Conservation (phyloP, 2,329 filamentous ascomycete genomes). For the Sclerotinia sclerotiorum region DNA sequence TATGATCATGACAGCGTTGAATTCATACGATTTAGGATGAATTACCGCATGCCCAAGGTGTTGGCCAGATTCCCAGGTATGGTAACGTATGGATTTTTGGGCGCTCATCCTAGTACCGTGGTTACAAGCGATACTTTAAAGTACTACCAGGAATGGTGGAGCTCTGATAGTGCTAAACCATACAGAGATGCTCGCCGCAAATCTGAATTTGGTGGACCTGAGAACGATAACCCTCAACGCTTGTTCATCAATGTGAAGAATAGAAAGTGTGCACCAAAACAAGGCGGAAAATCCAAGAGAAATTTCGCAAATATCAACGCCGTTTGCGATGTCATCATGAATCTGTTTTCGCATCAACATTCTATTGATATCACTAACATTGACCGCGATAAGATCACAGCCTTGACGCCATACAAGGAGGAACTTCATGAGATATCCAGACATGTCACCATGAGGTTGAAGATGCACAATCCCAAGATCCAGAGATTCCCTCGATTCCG, state of each 20-base stretch:
- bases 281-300: constrained; percentile 12
- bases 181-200: constrained; percentile 2
- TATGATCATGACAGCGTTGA: constrained; percentile 10
- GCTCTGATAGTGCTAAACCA: neutral
- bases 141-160: constrained; percentile 20
- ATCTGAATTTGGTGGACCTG: neutral
- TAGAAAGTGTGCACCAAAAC: neutral
- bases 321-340: constrained; percentile 6
- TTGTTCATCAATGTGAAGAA: constrained; percentile 2
- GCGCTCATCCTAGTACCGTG: neutral
- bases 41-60: constrained; percentile 26
- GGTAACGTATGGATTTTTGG: constrained; percentile 21
- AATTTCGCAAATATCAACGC: constrained; percentile 28
- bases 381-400: constrained; percentile 15
- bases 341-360: constrained; percentile 6
- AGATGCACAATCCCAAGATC: too few relatives aligned
- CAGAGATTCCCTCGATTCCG: constrained; percentile 1
- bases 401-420: constrained; percentile 25
- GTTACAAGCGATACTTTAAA: neutral
- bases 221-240: neutral
- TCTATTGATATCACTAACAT: neutral
- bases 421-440: constrained; percentile 11
- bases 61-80: constrained; percentile 24
- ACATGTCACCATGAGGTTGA: constrained; percentile 5
- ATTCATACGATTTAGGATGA: constrained; percentile 24